Conservation (phyloP, 139 green algal species). For the Asterochloris erici region DNA sequence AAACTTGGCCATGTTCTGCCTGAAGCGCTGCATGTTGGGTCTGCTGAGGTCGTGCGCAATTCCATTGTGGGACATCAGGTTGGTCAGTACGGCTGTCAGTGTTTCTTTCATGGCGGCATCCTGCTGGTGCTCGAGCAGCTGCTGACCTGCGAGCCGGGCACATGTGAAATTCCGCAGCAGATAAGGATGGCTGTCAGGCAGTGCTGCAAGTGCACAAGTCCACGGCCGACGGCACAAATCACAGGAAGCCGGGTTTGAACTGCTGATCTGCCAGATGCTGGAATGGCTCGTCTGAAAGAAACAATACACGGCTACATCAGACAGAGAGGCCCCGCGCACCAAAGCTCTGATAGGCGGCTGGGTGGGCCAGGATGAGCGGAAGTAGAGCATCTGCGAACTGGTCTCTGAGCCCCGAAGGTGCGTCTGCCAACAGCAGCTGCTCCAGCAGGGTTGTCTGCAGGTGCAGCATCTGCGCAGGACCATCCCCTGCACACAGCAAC, state of each 20-base stretch:
- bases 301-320: too few species aligned
- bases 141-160: neutral
- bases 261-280: too few species aligned
- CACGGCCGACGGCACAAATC: too few species aligned
- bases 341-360: conserved; percentile 33
- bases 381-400: conserved; percentile 64
- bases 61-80: conserved; percentile 27
- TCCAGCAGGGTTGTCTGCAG: conserved; percentile 45
- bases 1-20: conserved; percentile 33
- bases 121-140: conserved; percentile 23
- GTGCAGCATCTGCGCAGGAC: neutral
- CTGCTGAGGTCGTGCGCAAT: conserved; percentile 31
- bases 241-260: too few species aligned
- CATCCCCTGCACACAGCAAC: neutral
- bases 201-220: too few species aligned
- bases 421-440: conserved; percentile 51
- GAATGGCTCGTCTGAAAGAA: too few species aligned
- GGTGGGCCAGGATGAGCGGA: conserved; percentile 57
- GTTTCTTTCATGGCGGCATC: neutral
- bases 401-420: conserved; percentile 47
- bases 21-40: conserved; percentile 32
- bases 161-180: neutral
- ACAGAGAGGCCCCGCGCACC: conserved; percentile 1
- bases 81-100: conserved; percentile 19
- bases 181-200: too few species aligned